A percentile compares a stretch with the other conserved stretches of the same genome.
These are phyloP conservation scores for Puccinia hordei DNA, from an alignment of 1,284 basidiomycete genomes.

Conservation along the genomic window DNA sequence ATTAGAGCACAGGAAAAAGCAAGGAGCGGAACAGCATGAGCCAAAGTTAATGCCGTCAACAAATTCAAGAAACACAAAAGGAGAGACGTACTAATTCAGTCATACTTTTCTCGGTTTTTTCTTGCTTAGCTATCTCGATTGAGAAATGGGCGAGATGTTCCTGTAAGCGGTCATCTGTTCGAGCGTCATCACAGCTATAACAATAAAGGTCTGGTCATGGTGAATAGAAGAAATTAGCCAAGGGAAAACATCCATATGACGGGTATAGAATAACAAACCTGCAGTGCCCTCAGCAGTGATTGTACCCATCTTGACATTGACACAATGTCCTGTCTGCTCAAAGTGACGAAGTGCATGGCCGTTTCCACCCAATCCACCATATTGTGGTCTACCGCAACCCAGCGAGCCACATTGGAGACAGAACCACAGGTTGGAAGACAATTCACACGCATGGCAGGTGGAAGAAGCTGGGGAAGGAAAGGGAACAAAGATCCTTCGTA, in stretches of 20 bases:
- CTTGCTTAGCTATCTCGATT: constrained; percentile 79
- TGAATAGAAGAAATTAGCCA: background rate
- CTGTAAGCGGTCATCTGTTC: constrained; percentile 76
- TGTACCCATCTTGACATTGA: constrained; percentile 92
- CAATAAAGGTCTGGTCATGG: constrained; percentile 83
- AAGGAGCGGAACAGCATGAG: background rate
- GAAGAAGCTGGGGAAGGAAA: constrained; percentile 68
- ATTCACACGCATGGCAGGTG: constrained; percentile 74
- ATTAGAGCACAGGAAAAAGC: background rate
- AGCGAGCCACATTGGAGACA: constrained; percentile 93
- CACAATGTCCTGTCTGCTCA: constrained; percentile 72
- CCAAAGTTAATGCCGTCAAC: background rate
- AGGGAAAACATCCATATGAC: background rate
- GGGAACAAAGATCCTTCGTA: constrained; percentile 22
- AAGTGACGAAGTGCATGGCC: constrained; percentile 86
- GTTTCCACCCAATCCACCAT: constrained; percentile 82
- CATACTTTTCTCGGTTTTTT: constrained; percentile 95
- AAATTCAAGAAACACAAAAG: background rate
- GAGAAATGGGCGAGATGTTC: constrained; percentile 79
- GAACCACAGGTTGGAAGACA: constrained; percentile 90
- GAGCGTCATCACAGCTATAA: constrained; percentile 86
- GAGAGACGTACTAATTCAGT: constrained; percentile 75
- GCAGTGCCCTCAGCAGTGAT: constrained; percentile 92
- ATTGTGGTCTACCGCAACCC: constrained; percentile 86
- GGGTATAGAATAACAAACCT: constrained; percentile 63